Base-by-base conservation (phyloP, 139 green algal genomes). In the Chlamydomonas sp. region DNA sequence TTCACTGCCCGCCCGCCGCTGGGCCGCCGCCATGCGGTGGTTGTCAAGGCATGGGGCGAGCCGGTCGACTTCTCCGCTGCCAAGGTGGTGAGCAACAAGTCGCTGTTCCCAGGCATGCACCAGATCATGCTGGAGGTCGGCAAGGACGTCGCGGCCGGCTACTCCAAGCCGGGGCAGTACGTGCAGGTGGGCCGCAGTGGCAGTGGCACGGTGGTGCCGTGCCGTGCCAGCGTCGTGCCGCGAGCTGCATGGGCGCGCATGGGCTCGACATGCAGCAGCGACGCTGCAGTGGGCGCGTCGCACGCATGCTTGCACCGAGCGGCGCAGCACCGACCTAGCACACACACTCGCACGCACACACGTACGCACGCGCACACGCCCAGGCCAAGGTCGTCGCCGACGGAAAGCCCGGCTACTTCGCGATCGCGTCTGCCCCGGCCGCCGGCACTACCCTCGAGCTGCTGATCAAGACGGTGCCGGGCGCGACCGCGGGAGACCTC, bases 131-230 rank as follows among this genome's bases (percentile, higher is more conserved):
- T 94, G 3, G 80, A 93, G 66, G 70, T 94, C 10, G 85, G 85
- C 30, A 38, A 28, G 1, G 64, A 79, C 5, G 28, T 84, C 0
- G 83, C 74, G 31, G 64, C 72, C 24, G 76, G 67, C 3, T 96
- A 95, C 79, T 90, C 86, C 3, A 90, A 81, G 64, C 77, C 89
- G 0, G 92, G 92, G 0, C 92, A 97, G 76, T 97, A 87, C 71
- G 70, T 97, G 35, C 91, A 96, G 76, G 68, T 90, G 28, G 74
- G 66, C n/a, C n/a, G n/a, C n/a, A n/a, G n/a, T n/a, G n/a, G n/a
- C n/a, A 31, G 3, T 47, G n/a, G n/a, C n/a, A n/a, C n/a, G n/a
- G n/a, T n/a, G n/a, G n/a, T n/a, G n/a, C n/a, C n/a, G n/a, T n/a
- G n/a, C n/a, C n/a, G n/a, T n/a, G n/a, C n/a, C n/a, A n/a, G n/a